A percentile compares a stretch with the other conserved stretches of the same genome.
Conservation (phyloP, 192 early-diverging fungal species). For the Helicostylum pulchrum region DNA sequence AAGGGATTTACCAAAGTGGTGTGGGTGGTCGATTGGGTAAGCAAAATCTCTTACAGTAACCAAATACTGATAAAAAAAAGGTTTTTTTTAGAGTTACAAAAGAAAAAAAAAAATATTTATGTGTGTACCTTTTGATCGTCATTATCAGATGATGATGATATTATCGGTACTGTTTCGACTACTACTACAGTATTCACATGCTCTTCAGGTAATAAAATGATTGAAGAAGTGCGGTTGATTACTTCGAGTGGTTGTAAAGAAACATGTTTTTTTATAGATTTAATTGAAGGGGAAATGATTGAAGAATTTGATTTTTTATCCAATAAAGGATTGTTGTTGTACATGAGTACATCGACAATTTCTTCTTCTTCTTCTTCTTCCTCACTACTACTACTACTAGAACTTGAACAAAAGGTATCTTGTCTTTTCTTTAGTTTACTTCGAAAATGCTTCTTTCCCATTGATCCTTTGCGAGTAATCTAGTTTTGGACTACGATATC, state of each 20-base stretch:
- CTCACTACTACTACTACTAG: slow-evolving; percentile 4
- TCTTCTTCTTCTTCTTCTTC: slow-evolving; percentile 8
- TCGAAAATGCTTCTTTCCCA: neutral
- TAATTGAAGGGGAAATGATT: neutral
- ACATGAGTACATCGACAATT: neutral
- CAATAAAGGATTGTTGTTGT: neutral
- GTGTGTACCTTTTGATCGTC: neutral
- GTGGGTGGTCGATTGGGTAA: slow-evolving; percentile 37
- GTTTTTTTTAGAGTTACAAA: neutral
- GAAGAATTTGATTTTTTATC: slow-evolving; percentile 10
- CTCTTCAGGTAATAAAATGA: slow-evolving; percentile 6
- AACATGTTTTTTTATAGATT: neutral
- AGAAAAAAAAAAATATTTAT: neutral
- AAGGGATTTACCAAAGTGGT: slow-evolving; percentile 37
- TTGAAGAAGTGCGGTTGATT: slow-evolving; percentile 8
- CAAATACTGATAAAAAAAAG: no score
- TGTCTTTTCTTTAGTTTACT: neutral
- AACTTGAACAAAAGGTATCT: neutral
- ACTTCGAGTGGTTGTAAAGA: slow-evolving; percentile 1
- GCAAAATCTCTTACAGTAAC: slow-evolving; percentile 47
- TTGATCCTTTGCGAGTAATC: slow-evolving; percentile 1
- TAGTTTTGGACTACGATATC: no score
- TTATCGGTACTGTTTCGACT: neutral
- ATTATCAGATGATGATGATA: neutral
- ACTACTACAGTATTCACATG: neutral